Percentiles rank a stretch among this genome's conserved stretches.
phyloP scores from a whole-genome alignment of 2,329 filamentous ascomycete genomes.

The Cladosporium velox region DNA sequence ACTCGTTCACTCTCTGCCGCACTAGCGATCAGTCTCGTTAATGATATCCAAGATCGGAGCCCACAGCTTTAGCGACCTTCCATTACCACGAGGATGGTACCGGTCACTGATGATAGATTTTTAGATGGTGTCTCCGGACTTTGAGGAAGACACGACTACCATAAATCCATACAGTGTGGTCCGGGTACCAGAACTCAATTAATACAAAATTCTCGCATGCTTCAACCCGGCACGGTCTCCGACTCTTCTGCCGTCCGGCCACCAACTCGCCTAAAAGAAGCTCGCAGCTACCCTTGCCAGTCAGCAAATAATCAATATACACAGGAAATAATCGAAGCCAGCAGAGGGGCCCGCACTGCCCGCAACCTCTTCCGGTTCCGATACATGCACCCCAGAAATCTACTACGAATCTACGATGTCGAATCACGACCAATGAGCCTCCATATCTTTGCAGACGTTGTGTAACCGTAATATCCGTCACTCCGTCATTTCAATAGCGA shows the following conservation, averaged over 20 bases:
- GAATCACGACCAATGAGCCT: background rate
- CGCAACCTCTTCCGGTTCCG: background rate
- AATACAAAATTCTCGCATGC: background rate
- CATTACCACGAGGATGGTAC: background rate
- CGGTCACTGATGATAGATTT: background rate
- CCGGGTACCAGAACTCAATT: background rate
- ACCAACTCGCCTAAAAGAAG: background rate
- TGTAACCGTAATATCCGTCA: background rate
- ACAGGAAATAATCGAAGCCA: background rate
- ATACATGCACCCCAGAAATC: background rate
- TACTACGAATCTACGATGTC: background rate
- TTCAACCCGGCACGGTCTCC: background rate
- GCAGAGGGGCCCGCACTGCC: background rate
- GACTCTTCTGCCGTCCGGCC: background rate
- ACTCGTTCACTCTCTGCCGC: background rate
- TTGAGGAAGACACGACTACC: background rate
- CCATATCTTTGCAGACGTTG: background rate
- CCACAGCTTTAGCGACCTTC: background rate
- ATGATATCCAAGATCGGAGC: background rate
- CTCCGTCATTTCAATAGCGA: background rate
- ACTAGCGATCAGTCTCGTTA: background rate
- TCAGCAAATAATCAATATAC: background rate
- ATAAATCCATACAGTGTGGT: background rate
- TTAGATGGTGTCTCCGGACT: background rate
- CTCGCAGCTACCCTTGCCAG: slow-evolving; percentile 5